Evolutionary conservation across 352 stramenopile genomes (phyloP), one percentile per base, ranked within the genome.

Genomic region (Phytophthora idaei): DNA sequence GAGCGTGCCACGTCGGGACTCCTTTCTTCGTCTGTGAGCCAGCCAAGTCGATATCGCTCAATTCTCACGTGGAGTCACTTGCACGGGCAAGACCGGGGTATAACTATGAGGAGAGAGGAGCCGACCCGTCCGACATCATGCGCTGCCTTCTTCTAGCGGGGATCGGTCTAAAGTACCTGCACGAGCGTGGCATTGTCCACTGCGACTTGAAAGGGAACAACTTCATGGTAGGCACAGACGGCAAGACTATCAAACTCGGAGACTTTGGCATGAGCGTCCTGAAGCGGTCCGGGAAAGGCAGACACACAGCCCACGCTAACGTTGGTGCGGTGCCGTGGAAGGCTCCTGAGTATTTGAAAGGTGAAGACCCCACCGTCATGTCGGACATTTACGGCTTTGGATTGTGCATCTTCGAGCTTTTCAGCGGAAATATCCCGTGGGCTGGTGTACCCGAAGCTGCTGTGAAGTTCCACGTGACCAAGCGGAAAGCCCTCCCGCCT

Each of bases 161-260:
- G 0, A 57, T 80, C 11, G 75, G 75, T 0, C 45, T 83, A 1
- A 65, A 73, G 31, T 80, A 78, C 25, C 47, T 83, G 3, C 75
- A 83, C n/a, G 47, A 61, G 12, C 60, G 61, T 25, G 49, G 45
- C 0, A 71, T 80, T 27, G 60, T 83, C 27, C 75, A 83, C 27
- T 71, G 67, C 34, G 73, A 83, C 50, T 37, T 83, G 7, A 83
- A 80, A 31, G 55, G 64, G 4, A 74, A 78, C 49, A 78, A 73
- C 17, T 69, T 78, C 34, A 61, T 78, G 57, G 64, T 78, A 4
- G 57, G 71, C 12, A 73, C 57, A 17, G 67, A 75, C 25, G 53
- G 57, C 15, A 75, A 73, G 27, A 75, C 63, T 6, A 70, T 71
- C 45, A 78, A 78, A n/a, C 36, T 78, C 15, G 68, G 56, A 11